Conservation (phyloP, 2,329 filamentous ascomycete genomes). For the Hysterium pulicare region DNA sequence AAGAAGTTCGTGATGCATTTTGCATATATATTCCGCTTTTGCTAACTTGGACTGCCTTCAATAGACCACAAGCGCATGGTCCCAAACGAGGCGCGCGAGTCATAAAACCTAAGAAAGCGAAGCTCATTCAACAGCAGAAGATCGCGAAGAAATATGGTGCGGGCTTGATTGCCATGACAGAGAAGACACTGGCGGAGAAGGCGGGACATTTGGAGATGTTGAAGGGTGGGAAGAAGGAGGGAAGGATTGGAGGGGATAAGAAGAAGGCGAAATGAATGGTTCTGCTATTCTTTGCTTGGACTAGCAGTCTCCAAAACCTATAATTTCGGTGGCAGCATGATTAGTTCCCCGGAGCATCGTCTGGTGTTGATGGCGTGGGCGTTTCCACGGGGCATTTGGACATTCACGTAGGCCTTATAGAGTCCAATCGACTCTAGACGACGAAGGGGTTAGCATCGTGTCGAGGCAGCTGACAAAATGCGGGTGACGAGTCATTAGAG, state of each 20-base stretch:
- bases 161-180: slow-evolving; percentile 63
- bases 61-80: slow-evolving; percentile 37
- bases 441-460: no score
- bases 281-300: no score
- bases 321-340: no score
- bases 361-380: no score
- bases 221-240: slow-evolving; percentile 59
- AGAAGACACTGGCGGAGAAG: slow-evolving; percentile 62
- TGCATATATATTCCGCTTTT: slow-evolving; percentile 7
- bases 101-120: slow-evolving; percentile 65
- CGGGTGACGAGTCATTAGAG: no score
- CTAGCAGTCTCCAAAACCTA: no score
- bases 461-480: no score
- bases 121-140: slow-evolving; percentile 58
- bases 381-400: no score
- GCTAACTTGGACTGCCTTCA: slow-evolving; percentile 4
- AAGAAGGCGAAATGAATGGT: slow-evolving; percentile 15
- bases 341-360: no score
- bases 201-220: slow-evolving; percentile 69
- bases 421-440: no score
- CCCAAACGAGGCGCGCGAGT: slow-evolving; percentile 58
- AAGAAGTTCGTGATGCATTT: slow-evolving; percentile 31
- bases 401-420: no score
- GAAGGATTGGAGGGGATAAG: slow-evolving; percentile 19
- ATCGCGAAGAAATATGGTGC: slow-evolving; percentile 64